Percentiles rank a stretch among this genome's conserved stretches.
Conservation (phyloP, 768 basidiomycete genomes). For the Dentipellis fragilis region DNA sequence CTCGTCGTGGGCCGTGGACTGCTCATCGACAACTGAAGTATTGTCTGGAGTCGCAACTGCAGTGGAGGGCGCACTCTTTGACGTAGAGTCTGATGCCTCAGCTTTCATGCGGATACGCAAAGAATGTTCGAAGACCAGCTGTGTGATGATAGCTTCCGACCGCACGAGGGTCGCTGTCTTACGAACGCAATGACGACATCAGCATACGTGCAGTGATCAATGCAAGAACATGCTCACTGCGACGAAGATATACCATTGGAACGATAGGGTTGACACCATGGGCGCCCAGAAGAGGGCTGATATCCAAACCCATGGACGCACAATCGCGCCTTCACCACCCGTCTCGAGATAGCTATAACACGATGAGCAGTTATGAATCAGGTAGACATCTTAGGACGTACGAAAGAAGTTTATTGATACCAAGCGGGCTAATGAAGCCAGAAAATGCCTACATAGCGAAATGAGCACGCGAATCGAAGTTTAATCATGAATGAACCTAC, state of each 20-base stretch:
- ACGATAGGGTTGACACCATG: constrained; percentile 28
- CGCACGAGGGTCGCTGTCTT: constrained; percentile 29
- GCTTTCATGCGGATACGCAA: constrained; percentile 43
- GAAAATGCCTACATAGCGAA: constrained; percentile 10
- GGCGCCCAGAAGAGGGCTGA: constrained; percentile 39
- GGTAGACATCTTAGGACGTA: background rate
- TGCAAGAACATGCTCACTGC: constrained; percentile 13
- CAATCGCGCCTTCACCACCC: constrained; percentile 32
- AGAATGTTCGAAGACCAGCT: constrained; percentile 46
- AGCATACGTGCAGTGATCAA: background rate
- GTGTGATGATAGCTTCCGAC: constrained; percentile 36
- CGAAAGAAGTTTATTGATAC: constrained; percentile 17
- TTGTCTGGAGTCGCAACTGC: background rate
- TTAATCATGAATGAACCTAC: background rate
- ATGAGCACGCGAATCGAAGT: background rate
- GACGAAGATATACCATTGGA: constrained; percentile 44
- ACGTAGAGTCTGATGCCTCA: constrained; percentile 17
- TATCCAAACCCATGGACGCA: constrained; percentile 69
- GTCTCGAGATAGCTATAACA: constrained; percentile 45
- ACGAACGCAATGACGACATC: background rate
- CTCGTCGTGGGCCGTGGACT: background rate
- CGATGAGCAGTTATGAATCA: background rate
- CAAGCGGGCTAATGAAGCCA: constrained; percentile 20
- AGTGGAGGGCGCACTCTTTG: background rate
- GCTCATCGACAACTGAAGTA: background rate